phyloP scores from a whole-genome alignment of 1,284 basidiomycete genomes.

The Farysia itapuensis region DNA sequence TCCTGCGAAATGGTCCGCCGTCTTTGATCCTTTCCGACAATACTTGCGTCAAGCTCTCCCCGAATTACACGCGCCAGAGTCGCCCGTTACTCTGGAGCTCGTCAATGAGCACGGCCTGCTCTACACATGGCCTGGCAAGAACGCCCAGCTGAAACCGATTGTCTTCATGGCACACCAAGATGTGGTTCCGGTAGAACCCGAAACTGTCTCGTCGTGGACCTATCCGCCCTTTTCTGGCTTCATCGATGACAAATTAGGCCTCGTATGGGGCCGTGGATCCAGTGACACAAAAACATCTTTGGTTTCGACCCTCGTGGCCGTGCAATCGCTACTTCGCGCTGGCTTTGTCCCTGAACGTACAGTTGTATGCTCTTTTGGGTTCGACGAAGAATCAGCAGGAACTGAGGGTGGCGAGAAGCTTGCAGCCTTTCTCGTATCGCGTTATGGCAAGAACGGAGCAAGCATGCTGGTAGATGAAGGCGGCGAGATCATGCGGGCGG shows the following conservation, averaged over 20 bases:
- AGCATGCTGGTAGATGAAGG: conserved; percentile 56
- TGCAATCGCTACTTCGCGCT: conserved; percentile 63
- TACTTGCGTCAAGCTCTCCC: conserved; percentile 35
- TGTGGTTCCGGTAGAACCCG: conserved; percentile 64
- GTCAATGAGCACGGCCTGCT: conserved; percentile 71
- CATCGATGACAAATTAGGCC: conserved; percentile 61
- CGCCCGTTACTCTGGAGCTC: conserved; percentile 20
- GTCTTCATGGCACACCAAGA: conserved; percentile 71
- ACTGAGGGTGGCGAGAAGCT: conserved; percentile 50
- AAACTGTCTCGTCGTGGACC: conserved; percentile 63
- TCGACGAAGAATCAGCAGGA: conserved; percentile 68
- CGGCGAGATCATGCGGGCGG: conserved; percentile 14
- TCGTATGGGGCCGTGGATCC: conserved; percentile 63
- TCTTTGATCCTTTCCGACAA: conserved; percentile 37
- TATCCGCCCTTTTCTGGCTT: conserved; percentile 64
- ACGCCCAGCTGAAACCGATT: conserved; percentile 68
- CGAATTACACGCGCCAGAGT: conserved; percentile 12
- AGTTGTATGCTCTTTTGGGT: conserved; percentile 69
- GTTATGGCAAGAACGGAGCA: conserved; percentile 40
- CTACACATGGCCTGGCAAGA: conserved; percentile 68
- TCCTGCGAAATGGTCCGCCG: conserved; percentile 24
- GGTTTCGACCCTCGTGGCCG: conserved; percentile 62
- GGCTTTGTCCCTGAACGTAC: conserved; percentile 60
- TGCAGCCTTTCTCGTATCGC: conserved; percentile 21
- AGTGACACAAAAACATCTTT: conserved; percentile 61